These are phyloP conservation scores for Crotalaria pallida DNA, from an alignment of 306 rosid species.

Conservation along the genomic window DNA sequence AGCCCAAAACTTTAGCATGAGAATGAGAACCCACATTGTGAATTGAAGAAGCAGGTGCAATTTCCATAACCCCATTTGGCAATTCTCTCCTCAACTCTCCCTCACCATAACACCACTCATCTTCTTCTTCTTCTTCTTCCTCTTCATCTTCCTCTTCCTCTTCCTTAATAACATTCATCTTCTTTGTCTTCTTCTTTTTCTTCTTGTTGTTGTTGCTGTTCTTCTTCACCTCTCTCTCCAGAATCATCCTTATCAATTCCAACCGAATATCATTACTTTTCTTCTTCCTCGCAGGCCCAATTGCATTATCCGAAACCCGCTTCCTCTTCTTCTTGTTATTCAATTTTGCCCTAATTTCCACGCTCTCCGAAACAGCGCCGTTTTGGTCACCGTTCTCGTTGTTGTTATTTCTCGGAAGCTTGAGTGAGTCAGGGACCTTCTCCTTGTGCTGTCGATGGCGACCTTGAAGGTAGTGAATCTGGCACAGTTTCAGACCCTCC, in stretches of 20 bases:
- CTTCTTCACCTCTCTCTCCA: constrained; percentile 79
- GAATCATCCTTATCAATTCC: constrained; percentile 87
- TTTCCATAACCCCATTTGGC: constrained; percentile 90
- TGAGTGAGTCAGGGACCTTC: constrained; percentile 85
- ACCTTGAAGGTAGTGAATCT: constrained; percentile 83
- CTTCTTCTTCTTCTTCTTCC: constrained; percentile 20
- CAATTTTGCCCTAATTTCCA: constrained; percentile 47
- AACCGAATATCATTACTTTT: constrained; percentile 51
- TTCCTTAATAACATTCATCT: not conserved
- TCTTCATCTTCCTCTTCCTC: not conserved
- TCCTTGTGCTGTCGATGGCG: constrained; percentile 75
- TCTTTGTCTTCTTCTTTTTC: constrained; percentile 12
- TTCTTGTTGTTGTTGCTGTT: constrained; percentile 20
- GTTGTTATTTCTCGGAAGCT: constrained; percentile 53
- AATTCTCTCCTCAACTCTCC: constrained; percentile 62
- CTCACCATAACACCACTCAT: constrained; percentile 37
- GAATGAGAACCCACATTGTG: constrained; percentile 56
- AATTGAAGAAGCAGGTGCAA: constrained; percentile 56
- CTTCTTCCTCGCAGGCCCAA: constrained; percentile 37
- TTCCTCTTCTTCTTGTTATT: constrained; percentile 52
- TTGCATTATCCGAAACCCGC: constrained; percentile 26
- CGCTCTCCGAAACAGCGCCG: constrained; percentile 28
- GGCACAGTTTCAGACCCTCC: constrained; percentile 84
- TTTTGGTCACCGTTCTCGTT: constrained; percentile 27
- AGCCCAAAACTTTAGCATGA: constrained; percentile 37